A percentile compares a stretch with the other conserved stretches of the same genome.
Evolutionary conservation across 331 rosid genomes (phyloP).

Genomic region (Rhamnella rubrinervis): DNA sequence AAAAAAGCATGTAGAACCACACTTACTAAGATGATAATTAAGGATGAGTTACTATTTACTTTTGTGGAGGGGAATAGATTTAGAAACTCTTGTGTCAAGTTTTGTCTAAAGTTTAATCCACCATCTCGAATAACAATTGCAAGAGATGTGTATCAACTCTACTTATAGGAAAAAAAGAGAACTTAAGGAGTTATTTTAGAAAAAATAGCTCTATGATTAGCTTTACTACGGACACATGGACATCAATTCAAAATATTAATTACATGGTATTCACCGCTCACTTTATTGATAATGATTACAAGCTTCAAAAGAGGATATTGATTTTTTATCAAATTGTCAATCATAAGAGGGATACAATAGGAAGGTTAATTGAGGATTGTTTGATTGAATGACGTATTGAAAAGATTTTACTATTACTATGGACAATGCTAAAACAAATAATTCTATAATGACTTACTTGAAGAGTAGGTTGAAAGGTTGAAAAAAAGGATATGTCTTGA

Average conservation of each 20-base stretch:
- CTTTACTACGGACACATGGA: not conserved
- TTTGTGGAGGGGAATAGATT: too few relatives aligned
- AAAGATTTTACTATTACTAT: not conserved
- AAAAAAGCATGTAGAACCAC: too few relatives aligned
- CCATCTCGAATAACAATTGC: too few relatives aligned
- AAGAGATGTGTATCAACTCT: too few relatives aligned
- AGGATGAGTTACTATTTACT: too few relatives aligned
- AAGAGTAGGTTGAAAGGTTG: not conserved
- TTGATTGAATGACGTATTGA: not conserved
- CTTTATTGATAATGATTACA: not conserved
- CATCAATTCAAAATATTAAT: too few relatives aligned
- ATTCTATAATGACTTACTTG: not conserved
- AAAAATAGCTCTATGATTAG: not conserved
- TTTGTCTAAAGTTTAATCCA: too few relatives aligned
- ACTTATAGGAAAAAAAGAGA: too few relatives aligned
- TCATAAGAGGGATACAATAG: not conserved
- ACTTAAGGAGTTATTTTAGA: not conserved
- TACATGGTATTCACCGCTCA: not conserved
- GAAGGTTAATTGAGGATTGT: not conserved
- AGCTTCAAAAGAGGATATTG: not conserved
- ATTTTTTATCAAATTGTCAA: not conserved
- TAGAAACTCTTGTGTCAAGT: too few relatives aligned
- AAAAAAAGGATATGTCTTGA: not conserved
- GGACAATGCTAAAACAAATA: too few relatives aligned
- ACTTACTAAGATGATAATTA: too few relatives aligned